Percentiles rank a stretch among this genome's conserved stretches.
These are phyloP conservation scores for Wickerhamiella australiensis DNA, from an alignment of 805 yeast species.

Conservation along the genomic window DNA sequence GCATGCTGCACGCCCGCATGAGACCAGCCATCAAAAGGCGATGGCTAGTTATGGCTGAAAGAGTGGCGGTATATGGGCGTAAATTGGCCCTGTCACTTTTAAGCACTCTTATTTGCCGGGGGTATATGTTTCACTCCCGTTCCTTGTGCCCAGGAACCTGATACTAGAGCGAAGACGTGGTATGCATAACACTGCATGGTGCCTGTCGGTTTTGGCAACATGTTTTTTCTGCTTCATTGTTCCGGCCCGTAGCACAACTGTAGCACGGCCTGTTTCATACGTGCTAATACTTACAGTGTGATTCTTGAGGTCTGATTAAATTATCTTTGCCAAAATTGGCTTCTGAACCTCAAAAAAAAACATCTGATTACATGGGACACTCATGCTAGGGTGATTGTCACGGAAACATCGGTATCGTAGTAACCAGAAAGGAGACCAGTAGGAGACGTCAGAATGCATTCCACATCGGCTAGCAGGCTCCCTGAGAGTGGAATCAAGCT, in stretches of 20 bases:
- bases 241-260: background rate
- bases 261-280: background rate
- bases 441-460: background rate
- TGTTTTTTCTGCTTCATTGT: background rate
- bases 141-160: too few species aligned
- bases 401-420: background rate
- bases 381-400: background rate
- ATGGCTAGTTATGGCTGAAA: too few species aligned
- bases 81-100: background rate
- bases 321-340: background rate
- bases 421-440: background rate
- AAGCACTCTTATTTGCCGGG: too few species aligned
- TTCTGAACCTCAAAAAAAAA: background rate
- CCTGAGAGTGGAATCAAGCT: too few species aligned
- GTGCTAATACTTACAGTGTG: background rate
- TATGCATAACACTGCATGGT: background rate
- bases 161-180: background rate
- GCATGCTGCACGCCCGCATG: slow-evolving; percentile 7
- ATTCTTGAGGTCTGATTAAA: background rate
- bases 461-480: too few species aligned
- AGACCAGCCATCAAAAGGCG: background rate
- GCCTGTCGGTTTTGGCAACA: background rate
- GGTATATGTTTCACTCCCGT: too few species aligned
- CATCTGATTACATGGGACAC: background rate
- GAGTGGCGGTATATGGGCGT: background rate